phyloP scores from a whole-genome alignment of 208 protist species.

The Entamoeba histolytica region DNA sequence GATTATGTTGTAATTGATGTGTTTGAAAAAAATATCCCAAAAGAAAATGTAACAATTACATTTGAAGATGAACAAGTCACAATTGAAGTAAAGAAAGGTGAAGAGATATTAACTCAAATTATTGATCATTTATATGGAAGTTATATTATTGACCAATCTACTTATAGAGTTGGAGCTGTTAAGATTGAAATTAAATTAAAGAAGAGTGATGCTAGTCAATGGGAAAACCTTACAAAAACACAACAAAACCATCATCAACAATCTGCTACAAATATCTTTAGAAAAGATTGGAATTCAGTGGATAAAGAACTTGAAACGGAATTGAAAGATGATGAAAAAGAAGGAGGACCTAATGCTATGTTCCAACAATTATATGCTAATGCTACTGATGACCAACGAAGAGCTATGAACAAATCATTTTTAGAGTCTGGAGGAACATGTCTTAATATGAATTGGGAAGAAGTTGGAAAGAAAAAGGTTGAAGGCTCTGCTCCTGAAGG shows the following conservation, averaged over 20 bases:
- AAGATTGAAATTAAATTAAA: background rate
- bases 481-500: background rate
- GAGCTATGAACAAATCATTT: conserved; percentile 48
- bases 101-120: background rate
- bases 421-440: conserved; percentile 41
- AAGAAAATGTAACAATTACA: background rate
- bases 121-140: background rate
- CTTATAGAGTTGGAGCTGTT: too few relatives aligned
- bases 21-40: background rate
- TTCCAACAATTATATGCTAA: conserved; percentile 41
- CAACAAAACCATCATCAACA: background rate
- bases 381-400: conserved; percentile 32
- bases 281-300: conserved; percentile 10
- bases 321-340: conserved; percentile 3
- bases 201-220: background rate
- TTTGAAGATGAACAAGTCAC: background rate
- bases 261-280: background rate
- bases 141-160: background rate
- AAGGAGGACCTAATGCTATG: conserved; percentile 1
- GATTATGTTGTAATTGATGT: background rate
- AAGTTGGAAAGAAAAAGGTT: conserved; percentile 37
- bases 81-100: background rate
- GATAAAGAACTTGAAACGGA: background rate
- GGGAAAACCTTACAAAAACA: background rate
- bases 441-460: conserved; percentile 47